A percentile compares a stretch with the other conserved stretches of the same genome.
Conservation (phyloP, 1,284 basidiomycete genomes). For the Apiotrichum gamsii region DNA sequence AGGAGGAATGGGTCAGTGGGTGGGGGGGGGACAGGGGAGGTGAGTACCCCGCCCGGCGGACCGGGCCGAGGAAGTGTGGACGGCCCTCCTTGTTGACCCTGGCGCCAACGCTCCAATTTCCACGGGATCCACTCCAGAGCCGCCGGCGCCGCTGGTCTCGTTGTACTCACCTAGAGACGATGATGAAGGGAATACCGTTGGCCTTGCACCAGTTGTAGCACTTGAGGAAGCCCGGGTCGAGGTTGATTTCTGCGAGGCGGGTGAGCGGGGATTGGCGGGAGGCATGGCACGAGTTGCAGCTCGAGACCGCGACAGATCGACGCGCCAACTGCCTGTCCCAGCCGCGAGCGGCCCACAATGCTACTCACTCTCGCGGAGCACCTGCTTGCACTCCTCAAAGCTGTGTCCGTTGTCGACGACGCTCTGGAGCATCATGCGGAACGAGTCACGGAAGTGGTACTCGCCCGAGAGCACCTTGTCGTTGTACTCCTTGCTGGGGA, state of each 20-base stretch:
- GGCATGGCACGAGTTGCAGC: background rate
- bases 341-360: too few relatives aligned
- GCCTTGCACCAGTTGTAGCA: slow-evolving; percentile 76
- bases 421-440: slow-evolving; percentile 70
- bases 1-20: background rate
- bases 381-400: slow-evolving; percentile 72
- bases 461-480: slow-evolving; percentile 61
- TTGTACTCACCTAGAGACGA: slow-evolving; percentile 72
- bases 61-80: too few relatives aligned
- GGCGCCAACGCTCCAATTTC: too few relatives aligned
- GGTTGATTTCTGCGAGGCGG: slow-evolving; percentile 59
- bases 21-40: background rate
- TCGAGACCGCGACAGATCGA: background rate
- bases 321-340: too few relatives aligned
- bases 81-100: too few relatives aligned
- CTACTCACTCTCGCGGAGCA: slow-evolving; percentile 58
- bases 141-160: too few relatives aligned
- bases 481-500: slow-evolving; percentile 60
- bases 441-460: slow-evolving; percentile 70
- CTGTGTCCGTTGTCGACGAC: slow-evolving; percentile 52
- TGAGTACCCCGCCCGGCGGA: too few relatives aligned
- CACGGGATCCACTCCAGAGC: too few relatives aligned
- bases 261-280: background rate
- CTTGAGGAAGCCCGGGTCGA: slow-evolving; percentile 79
- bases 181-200: slow-evolving; percentile 74